phyloP scores from a whole-genome alignment of 2,329 filamentous ascomycete species.

The Penicillium sp. region DNA sequence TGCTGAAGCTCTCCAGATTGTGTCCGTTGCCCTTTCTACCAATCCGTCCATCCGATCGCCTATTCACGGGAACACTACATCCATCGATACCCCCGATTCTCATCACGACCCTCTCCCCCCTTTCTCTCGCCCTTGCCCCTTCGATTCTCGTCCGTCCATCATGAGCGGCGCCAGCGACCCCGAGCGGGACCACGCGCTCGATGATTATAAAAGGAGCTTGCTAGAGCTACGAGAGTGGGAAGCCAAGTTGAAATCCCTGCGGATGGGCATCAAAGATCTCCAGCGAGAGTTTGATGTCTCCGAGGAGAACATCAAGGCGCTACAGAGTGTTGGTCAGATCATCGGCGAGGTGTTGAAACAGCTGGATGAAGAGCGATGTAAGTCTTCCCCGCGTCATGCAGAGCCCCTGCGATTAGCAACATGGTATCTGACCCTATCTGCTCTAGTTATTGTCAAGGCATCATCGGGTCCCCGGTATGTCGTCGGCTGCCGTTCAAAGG shows the following conservation, averaged over 20 bases:
- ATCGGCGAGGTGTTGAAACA: slow-evolving; percentile 99
- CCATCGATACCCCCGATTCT: slow-evolving; percentile 2
- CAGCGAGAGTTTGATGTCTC: slow-evolving; percentile 96
- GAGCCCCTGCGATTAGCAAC: no score
- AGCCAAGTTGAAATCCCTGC: slow-evolving; percentile 91
- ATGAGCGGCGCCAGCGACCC: slow-evolving; percentile 53
- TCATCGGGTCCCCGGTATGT: slow-evolving; percentile 97
- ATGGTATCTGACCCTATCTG: slow-evolving; percentile 28
- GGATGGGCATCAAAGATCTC: slow-evolving; percentile 92
- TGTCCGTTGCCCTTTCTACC: slow-evolving; percentile 20
- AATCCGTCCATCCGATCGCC: slow-evolving; percentile 21
- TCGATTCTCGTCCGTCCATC: slow-evolving; percentile 21
- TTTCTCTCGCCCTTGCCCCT: slow-evolving; percentile 6
- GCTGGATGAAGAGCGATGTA: slow-evolving; percentile 97
- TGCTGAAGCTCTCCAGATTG: slow-evolving; percentile 36
- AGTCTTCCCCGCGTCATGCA: slow-evolving; percentile 41
- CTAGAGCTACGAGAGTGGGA: slow-evolving; percentile 98
- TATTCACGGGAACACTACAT: slow-evolving; percentile 5
- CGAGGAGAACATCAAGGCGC: slow-evolving; percentile 98
- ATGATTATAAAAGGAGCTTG: slow-evolving; percentile 78
- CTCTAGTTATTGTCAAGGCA: slow-evolving; percentile 92
- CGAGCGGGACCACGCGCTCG: slow-evolving; percentile 70
- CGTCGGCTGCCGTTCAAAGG: slow-evolving; percentile 96
- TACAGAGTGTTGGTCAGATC: slow-evolving; percentile 98
- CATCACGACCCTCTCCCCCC: not conserved